Conservation (phyloP, 129 eudicot genomes). For the Ambrosia artemisiifolia region DNA sequence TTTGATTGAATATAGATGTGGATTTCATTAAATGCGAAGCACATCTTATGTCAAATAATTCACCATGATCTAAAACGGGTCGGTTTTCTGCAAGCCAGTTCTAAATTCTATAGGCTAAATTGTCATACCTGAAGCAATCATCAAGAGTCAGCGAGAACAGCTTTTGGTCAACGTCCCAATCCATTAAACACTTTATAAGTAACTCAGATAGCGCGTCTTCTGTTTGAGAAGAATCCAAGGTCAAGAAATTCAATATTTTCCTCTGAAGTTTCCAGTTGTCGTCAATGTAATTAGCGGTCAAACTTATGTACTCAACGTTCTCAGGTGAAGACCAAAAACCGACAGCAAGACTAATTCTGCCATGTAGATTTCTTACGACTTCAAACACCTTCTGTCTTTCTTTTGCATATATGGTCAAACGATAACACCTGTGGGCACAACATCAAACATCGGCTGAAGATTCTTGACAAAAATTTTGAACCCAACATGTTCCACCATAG, state of each 20-base stretch:
- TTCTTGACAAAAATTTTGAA: slow-evolving; percentile 81
- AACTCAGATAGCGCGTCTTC: slow-evolving; percentile 72
- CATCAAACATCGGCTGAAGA: slow-evolving; percentile 86
- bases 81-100: slow-evolving; percentile 68
- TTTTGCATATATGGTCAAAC: slow-evolving; percentile 58
- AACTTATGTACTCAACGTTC: slow-evolving; percentile 52
- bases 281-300: slow-evolving; percentile 75
- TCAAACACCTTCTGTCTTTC: slow-evolving; percentile 75
- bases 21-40: slow-evolving; percentile 59
- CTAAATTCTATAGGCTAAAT: slow-evolving; percentile 51
- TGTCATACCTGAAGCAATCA: slow-evolving; percentile 53
- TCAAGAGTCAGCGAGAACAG: slow-evolving; percentile 84
- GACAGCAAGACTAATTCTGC: slow-evolving; percentile 74
- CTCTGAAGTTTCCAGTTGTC: slow-evolving; percentile 77
- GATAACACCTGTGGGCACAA: slow-evolving; percentile 45
- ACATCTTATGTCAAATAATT: slow-evolving; percentile 70
- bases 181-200: slow-evolving; percentile 64
- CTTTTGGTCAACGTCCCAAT: slow-evolving; percentile 75
- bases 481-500: slow-evolving; percentile 87
- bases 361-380: slow-evolving; percentile 43
- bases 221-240: slow-evolving; percentile 66
- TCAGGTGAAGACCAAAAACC: slow-evolving; percentile 82
- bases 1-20: too few species aligned
- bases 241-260: slow-evolving; percentile 62
- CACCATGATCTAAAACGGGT: slow-evolving; percentile 73